A percentile compares a stretch with the other conserved stretches of the same genome.
phyloP scores from a whole-genome alignment of 805 yeast genomes.

The Candida dajiaensis region DNA sequence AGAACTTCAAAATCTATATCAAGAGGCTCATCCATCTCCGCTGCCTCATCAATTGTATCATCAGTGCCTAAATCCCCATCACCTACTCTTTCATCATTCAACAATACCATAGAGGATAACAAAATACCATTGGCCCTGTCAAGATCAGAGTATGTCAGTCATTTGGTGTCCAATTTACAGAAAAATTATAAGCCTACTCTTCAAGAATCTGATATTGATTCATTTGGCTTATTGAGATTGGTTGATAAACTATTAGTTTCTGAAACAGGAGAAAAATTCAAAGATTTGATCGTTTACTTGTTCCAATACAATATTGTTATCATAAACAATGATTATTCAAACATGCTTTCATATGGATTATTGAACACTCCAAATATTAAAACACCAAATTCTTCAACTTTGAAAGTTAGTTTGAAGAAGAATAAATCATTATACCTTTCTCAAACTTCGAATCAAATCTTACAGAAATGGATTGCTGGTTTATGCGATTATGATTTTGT shows the following conservation, averaged over 20 bases:
- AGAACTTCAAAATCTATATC: constrained; percentile 12
- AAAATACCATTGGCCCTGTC: constrained; percentile 14
- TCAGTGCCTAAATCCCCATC: constrained; percentile 24
- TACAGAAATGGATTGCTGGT: constrained; percentile 38
- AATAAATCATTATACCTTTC: constrained; percentile 20
- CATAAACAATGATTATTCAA: constrained; percentile 8
- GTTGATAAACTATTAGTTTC: constrained; percentile 30
- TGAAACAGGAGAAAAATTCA: constrained; percentile 22
- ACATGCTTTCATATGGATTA: constrained; percentile 2
- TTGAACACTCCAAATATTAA: constrained; percentile 8
- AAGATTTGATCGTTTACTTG: constrained; percentile 27
- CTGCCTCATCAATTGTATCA: constrained; percentile 23
- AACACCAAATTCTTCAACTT: constrained; percentile 19
- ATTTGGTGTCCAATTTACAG: constrained; percentile 6
- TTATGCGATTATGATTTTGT: constrained; percentile 28
- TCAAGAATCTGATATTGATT: constrained; percentile 24
- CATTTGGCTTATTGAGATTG: constrained; percentile 30
- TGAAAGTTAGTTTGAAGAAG: constrained; percentile 14
- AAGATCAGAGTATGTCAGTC: constrained; percentile 15
- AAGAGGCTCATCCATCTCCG: constrained; percentile 25
- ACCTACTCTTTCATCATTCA: constrained; percentile 6
- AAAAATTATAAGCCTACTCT: constrained; percentile 15
- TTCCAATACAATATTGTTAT: constrained; percentile 23
- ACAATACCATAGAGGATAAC: neutral
- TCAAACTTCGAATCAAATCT: constrained; percentile 23